Evolutionary conservation across 805 yeast species (phyloP), one percentile per base, ranked within the genome.

Genomic region (Kuraishia hungarica): DNA sequence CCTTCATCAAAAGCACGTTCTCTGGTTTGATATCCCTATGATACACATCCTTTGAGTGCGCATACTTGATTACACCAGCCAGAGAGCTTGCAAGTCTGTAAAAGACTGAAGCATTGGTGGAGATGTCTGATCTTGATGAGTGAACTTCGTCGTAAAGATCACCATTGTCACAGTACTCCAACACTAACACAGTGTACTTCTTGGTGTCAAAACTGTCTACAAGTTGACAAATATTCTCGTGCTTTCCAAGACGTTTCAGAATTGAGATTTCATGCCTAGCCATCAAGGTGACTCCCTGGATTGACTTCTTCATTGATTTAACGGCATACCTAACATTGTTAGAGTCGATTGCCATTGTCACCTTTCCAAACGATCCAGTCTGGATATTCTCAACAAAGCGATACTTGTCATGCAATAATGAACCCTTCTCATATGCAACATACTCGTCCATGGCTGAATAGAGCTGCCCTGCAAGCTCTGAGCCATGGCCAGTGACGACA

Each of bases 11-110:
- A 29, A 86, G 68, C 26, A 86, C 76, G 61, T 86, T 86, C 67
- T 86, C 92, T 1, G 92, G 92, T 66, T 86, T 86, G 56, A 86
- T 76, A 64, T 86, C 92, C 51, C 92, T 72, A 65, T 86, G 92
- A 58, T 80, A 84, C 15, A 86, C 74, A 0, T 86, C 84, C 50
- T 72, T 67, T 2, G 78, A 67, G 63, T 87, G 92, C 2, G 86
- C 74, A 61, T 71, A 81, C 15, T 67, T 60, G 26, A 87, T 67
- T 8, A 86, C 87, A 46, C 71, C 68, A 55, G 71, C 69, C 54
- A 86, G 60, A 86, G 54, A 26, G 20, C 71, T 70, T 39, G 81
- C 72, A 64, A 74, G 59, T n/a, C 59, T 54, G 19, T 60, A 48
- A 53, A 65, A 60, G 54, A 53, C 50, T 7, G 56, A 21, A 10